A percentile compares a stretch with the other conserved stretches of the same genome.
phyloP scores from a whole-genome alignment of 352 stramenopile species.

The Globisporangium spinosum region DNA sequence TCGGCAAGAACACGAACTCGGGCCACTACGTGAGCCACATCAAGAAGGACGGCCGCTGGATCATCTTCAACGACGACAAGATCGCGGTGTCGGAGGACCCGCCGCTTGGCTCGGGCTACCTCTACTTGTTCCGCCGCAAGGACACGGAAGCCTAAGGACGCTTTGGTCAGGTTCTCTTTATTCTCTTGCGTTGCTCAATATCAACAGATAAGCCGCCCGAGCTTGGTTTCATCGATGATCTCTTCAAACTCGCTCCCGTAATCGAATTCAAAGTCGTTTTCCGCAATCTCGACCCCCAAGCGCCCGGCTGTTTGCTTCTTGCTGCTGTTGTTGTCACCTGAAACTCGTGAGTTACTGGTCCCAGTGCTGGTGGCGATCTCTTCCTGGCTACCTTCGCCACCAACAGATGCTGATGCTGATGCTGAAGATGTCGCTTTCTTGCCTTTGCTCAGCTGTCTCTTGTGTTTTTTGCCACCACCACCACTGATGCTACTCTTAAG shows the following conservation, averaged over 20 bases:
- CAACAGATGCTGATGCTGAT: not conserved
- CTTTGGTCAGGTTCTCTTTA: not conserved
- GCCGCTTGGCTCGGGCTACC: constrained; percentile 92
- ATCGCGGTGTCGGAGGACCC: constrained; percentile 93
- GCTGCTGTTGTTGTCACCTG: not conserved
- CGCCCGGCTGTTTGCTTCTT: constrained; percentile 11
- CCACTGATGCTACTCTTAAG: not conserved
- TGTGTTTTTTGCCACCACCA: constrained; percentile 8
- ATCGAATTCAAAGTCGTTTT: constrained; percentile 49
- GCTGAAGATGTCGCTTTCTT: not conserved
- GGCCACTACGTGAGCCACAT: constrained; percentile 99
- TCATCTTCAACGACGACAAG: constrained; percentile 99
- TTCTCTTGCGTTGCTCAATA: not conserved
- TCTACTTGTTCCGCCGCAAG: constrained; percentile 92
- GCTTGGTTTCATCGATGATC: constrained; percentile 62
- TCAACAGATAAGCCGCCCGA: constrained; percentile 51
- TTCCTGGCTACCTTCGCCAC: constrained; percentile 19
- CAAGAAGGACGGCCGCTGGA: constrained; percentile 95
- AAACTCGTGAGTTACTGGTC: not conserved
- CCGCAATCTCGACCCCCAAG: constrained; percentile 20
- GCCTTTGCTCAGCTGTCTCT: constrained; percentile 2
- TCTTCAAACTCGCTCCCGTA: constrained; percentile 85
- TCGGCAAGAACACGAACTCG: constrained; percentile 96
- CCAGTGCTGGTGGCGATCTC: constrained; percentile 10
- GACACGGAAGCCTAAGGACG: constrained; percentile 20